A percentile compares a stretch with the other conserved stretches of the same genome.
Conservation (phyloP, 2,329 filamentous ascomycete species). For the Clarireedia homoeocarpa region DNA sequence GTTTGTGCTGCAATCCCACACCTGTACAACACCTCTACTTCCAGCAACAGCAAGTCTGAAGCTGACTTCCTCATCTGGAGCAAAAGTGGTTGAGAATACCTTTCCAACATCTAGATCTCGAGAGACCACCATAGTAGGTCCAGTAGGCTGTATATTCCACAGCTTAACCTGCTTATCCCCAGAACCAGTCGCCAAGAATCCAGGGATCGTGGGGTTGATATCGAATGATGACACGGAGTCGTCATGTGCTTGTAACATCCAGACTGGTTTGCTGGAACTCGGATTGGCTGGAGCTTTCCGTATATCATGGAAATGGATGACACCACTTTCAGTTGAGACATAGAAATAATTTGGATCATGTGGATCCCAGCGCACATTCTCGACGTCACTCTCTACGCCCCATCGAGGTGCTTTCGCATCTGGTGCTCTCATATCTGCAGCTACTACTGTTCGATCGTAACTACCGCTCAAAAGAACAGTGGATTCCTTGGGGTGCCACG, state of each 20-base stretch:
- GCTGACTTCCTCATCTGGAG: slow-evolving; percentile 80
- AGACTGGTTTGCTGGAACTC: slow-evolving; percentile 72
- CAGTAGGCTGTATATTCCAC: slow-evolving; percentile 79
- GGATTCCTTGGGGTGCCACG: slow-evolving; percentile 84
- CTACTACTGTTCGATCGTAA: slow-evolving; percentile 89
- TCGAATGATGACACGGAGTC: slow-evolving; percentile 88
- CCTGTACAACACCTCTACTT: slow-evolving; percentile 84
- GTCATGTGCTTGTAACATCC: slow-evolving; percentile 94
- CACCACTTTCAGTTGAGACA: slow-evolving; percentile 84
- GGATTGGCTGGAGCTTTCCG: slow-evolving; percentile 68
- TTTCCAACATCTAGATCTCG: slow-evolving; percentile 91
- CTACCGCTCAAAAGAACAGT: slow-evolving; percentile 87
- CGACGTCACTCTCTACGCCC: slow-evolving; percentile 93
- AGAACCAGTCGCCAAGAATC: slow-evolving; percentile 87
- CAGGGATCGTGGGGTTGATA: slow-evolving; percentile 81
- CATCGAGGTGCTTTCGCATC: slow-evolving; percentile 75
- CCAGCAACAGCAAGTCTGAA: slow-evolving; percentile 91
- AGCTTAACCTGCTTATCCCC: slow-evolving; percentile 94
- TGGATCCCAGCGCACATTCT: slow-evolving; percentile 86
- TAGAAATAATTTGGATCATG: slow-evolving; percentile 93
- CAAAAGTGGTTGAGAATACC: slow-evolving; percentile 86
- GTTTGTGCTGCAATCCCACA: slow-evolving; percentile 81
- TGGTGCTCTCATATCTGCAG: slow-evolving; percentile 92
- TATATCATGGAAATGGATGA: slow-evolving; percentile 87
- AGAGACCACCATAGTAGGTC: slow-evolving; percentile 83